These are phyloP conservation scores for Hypoxylon sp. DNA, from an alignment of 2,329 filamentous ascomycete genomes.

Conservation along the genomic window DNA sequence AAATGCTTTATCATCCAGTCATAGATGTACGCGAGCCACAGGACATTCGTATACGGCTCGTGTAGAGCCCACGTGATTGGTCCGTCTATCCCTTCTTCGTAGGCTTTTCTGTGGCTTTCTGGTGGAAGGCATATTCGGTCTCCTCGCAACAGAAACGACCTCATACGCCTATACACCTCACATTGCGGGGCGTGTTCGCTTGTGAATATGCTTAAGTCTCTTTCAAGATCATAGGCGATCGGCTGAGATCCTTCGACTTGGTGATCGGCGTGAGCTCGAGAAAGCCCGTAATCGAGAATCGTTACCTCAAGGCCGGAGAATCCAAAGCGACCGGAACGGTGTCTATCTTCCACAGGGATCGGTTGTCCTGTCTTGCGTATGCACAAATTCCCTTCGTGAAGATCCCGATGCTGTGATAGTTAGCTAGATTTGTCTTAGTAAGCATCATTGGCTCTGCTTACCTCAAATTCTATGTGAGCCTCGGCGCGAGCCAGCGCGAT, in stretches of 20 bases:
- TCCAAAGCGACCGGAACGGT: constrained; percentile 63
- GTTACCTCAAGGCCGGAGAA: constrained; percentile 75
- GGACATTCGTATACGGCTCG: constrained; percentile 74
- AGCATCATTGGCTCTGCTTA: constrained; percentile 52
- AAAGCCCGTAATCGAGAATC: constrained; percentile 76
- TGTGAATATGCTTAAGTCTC: constrained; percentile 72
- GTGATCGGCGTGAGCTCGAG: constrained; percentile 65
- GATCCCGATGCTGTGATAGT: constrained; percentile 69
- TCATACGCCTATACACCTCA: constrained; percentile 74
- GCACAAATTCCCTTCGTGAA: constrained; percentile 77
- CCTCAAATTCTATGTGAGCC: constrained; percentile 72
- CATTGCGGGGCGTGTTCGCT: constrained; percentile 73
- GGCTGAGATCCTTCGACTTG: constrained; percentile 55
- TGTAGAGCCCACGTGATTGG: constrained; percentile 69
- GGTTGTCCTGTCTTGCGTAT: constrained; percentile 62
- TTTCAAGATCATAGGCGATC: constrained; percentile 72
- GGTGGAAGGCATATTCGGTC: constrained; percentile 67
- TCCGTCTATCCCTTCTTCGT: constrained; percentile 63
- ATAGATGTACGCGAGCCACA: constrained; percentile 76
- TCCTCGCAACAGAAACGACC: constrained; percentile 68
- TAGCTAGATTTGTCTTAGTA: constrained; percentile 19
- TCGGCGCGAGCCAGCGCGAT: constrained; percentile 74
- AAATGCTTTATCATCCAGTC: constrained; percentile 67
- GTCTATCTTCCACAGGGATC: constrained; percentile 52
- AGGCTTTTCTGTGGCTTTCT: constrained; percentile 63